These are phyloP conservation scores for Hypoxylon subgilvum DNA, from an alignment of 495 filamentous ascomycete species.

Conservation along the genomic window DNA sequence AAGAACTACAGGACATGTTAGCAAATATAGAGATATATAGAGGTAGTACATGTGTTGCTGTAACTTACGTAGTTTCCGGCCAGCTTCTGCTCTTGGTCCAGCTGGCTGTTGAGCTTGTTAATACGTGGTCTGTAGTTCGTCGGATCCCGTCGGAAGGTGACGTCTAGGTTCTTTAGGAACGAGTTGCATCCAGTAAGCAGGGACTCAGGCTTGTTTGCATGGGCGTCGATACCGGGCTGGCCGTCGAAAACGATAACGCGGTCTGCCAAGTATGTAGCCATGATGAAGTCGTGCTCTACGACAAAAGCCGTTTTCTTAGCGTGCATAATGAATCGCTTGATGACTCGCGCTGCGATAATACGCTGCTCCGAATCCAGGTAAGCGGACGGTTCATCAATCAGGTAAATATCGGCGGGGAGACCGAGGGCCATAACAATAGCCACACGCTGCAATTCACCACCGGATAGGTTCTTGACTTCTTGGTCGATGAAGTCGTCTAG, in stretches of 20 bases:
- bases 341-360: conserved; percentile 94
- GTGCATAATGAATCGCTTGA: conserved; percentile 99
- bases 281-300: conserved; percentile 99
- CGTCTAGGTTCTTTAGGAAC: conserved; percentile 93
- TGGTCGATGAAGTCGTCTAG: conserved; percentile 99
- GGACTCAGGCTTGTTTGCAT: conserved; percentile 87
- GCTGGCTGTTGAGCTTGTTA: conserved; percentile 94
- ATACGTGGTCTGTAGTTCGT: conserved; percentile 95
- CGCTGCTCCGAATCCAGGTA: conserved; percentile 99
- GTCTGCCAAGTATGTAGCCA: conserved; percentile 96
- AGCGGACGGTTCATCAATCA: conserved; percentile 94
- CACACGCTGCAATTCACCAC: conserved; percentile 98
- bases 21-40: conserved; percentile 23
- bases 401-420: conserved; percentile 95
- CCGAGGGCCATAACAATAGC: conserved; percentile 96
- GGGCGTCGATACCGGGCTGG: conserved; percentile 83
- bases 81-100: conserved; percentile 97
- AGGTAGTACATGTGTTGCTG: background rate
- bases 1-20: conserved; percentile 69
- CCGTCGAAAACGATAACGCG: conserved; percentile 99
- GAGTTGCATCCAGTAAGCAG: conserved; percentile 95
- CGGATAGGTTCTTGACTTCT: conserved; percentile 97
- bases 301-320: conserved; percentile 99
- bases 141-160: conserved; percentile 97
- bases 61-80: conserved; percentile 83